phyloP scores from a whole-genome alignment of 2,329 filamentous ascomycete genomes.

The Ustilaginoidea virens region DNA sequence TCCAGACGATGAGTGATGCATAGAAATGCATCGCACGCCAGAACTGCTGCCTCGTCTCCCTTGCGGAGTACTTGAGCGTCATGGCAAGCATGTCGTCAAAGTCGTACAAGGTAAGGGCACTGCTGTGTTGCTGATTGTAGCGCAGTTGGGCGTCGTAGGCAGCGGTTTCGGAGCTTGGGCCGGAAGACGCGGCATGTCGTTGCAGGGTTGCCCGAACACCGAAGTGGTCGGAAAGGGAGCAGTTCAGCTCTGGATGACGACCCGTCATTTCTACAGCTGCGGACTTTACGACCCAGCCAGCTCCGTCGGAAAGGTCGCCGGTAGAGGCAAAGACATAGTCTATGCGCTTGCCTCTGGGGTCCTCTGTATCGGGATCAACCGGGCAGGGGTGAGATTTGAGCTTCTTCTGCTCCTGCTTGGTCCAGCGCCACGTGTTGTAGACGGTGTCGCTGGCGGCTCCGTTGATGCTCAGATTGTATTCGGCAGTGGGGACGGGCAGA shows the following conservation, averaged over 20 bases:
- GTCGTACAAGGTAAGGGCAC: slow-evolving; percentile 10
- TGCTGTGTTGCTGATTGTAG: slow-evolving; percentile 8
- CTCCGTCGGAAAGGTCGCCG: slow-evolving; percentile 19
- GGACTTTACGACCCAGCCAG: slow-evolving; percentile 52
- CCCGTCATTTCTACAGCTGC: slow-evolving; percentile 66
- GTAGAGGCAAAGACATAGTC: slow-evolving; percentile 85
- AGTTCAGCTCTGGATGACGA: slow-evolving; percentile 65
- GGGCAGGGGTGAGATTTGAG: slow-evolving; percentile 41
- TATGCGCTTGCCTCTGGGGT: slow-evolving; percentile 68
- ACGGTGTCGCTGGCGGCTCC: slow-evolving; percentile 76
- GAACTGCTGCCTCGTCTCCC: slow-evolving; percentile 57
- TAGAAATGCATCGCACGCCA: slow-evolving; percentile 64
- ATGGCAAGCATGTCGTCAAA: slow-evolving; percentile 57
- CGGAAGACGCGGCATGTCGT: slow-evolving; percentile 22
- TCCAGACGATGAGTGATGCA: slow-evolving; percentile 46
- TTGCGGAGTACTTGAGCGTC: slow-evolving; percentile 49
- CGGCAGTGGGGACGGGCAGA: slow-evolving; percentile 55
- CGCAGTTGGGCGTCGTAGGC: slow-evolving; percentile 19
- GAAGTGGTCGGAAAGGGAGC: slow-evolving; percentile 90
- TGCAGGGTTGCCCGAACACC: slow-evolving; percentile 68
- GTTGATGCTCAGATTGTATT: slow-evolving; percentile 64
- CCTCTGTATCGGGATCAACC: slow-evolving; percentile 49
- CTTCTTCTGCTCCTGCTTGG: slow-evolving; percentile 50
- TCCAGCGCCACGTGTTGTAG: slow-evolving; percentile 91
- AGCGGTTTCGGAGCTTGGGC: slow-evolving; percentile 7